phyloP scores from a whole-genome alignment of 192 early-diverging fungal genomes.

The Kickxella alabastrina region DNA sequence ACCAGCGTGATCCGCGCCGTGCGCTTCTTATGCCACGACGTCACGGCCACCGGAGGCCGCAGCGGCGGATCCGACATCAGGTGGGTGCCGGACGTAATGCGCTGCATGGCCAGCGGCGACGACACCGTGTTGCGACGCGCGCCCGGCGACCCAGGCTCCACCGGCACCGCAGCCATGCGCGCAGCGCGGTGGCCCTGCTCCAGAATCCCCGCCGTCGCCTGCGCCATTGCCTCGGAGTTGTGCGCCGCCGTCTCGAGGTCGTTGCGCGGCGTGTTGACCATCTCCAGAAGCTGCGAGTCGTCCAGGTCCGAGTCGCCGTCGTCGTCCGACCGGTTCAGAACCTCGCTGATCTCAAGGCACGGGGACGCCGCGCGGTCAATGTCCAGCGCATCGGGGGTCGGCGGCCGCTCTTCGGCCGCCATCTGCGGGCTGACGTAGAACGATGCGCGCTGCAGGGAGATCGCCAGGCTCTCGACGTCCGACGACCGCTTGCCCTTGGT shows the following conservation, averaged over 20 bases:
- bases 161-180: slow-evolving; percentile 38
- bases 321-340: slow-evolving; percentile 46
- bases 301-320: slow-evolving; percentile 50
- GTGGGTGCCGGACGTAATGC: slow-evolving; percentile 51
- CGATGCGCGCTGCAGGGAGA: slow-evolving; percentile 29
- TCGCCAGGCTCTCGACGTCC: slow-evolving; percentile 12
- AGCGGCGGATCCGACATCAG: slow-evolving; percentile 49
- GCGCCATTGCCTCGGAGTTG: slow-evolving; percentile 37
- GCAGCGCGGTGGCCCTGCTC: slow-evolving; percentile 23
- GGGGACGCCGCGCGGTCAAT: slow-evolving; percentile 26
- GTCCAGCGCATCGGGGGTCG: slow-evolving; percentile 48
- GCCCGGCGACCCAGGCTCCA: slow-evolving; percentile 3
- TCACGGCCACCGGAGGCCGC: slow-evolving; percentile 47
- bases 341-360: slow-evolving; percentile 46
- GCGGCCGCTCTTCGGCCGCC: slow-evolving; percentile 34
- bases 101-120: slow-evolving; percentile 21
- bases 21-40: slow-evolving; percentile 54
- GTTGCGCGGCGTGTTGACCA: slow-evolving; percentile 52
- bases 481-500: neutral
- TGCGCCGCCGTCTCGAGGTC: slow-evolving; percentile 25
- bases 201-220: slow-evolving; percentile 30
- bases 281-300: slow-evolving; percentile 47
- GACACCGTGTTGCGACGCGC: slow-evolving; percentile 12
- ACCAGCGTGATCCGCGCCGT: slow-evolving; percentile 77
- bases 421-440: slow-evolving; percentile 47